Base-by-base conservation (phyloP, 2,329 filamentous ascomycete species). In the Penicillium sp. region DNA sequence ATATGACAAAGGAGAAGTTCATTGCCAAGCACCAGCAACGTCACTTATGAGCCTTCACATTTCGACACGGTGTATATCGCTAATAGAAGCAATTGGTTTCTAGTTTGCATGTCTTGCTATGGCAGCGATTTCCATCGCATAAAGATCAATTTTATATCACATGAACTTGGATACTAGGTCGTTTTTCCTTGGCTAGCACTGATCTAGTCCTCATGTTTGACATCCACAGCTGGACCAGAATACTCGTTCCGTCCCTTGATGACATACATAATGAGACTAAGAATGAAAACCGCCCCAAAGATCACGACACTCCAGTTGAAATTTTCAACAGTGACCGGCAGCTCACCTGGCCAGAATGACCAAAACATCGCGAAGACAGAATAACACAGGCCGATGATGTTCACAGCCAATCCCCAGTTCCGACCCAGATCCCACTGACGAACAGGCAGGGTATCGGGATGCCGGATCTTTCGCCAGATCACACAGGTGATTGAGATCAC, bases 281-380 rank as follows among this genome's bases (percentile, higher is more conserved):
- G 69, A 8, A 75, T 46, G 56, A 79, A 72, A 5, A 75, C 69
- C 2, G 67, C 70, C 38, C 61, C 66, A 50, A 80, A 79, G 36
- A 82, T 74, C 5, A 80, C 70, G 17, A 72, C 63, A 26, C 74
- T 75, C 78, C 78, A 83, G 65, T 84, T 83, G 66, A 82, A 80
- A 10, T 72, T 75, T 4, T 62, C 65, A 4, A 69, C 61, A 0
- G 70, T 74, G 0, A 79, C 72, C 0, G 71, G 64, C 11, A 73
- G 63, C 1, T 65, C 58, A 1, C 68, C 63, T 1, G 81, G 80
- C 66, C 80, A 82, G 53, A 79, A 78, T 14, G 71, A 69, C 64
- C 80, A 80, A 43, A 81, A 71, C 53, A 79, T 74, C 1, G 80
- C 69, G 33, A 77, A 71, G 1, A 72, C 57, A 1, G 77, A 69